These are phyloP conservation scores for Neonectria hederae DNA, from an alignment of 2,329 filamentous ascomycete genomes.

Conservation along the genomic window DNA sequence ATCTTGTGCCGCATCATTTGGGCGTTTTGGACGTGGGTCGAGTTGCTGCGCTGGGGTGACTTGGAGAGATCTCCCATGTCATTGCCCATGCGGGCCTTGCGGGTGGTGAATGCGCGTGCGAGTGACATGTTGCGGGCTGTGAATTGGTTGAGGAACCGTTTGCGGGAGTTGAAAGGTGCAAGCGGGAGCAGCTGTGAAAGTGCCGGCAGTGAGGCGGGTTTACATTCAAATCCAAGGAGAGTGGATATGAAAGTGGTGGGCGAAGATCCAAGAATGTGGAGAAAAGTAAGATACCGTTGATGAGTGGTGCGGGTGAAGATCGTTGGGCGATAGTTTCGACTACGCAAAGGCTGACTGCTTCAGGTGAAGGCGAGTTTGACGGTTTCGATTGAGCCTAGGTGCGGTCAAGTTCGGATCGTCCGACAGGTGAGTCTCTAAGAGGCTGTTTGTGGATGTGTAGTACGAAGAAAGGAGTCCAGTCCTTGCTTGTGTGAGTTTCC, in stretches of 20 bases:
- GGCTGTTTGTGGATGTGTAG: constrained; percentile 25
- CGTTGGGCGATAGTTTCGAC: constrained; percentile 32
- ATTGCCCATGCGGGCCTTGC: constrained; percentile 65
- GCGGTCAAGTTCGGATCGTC: constrained; percentile 3
- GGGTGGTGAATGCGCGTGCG: constrained; percentile 76
- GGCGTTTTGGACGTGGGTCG: constrained; percentile 54
- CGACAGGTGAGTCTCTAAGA: constrained; percentile 1
- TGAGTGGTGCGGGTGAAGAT: constrained; percentile 4
- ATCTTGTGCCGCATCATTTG: constrained; percentile 73
- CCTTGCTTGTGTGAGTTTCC: constrained; percentile 35
- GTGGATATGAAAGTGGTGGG: not conserved
- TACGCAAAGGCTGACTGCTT: constrained; percentile 30
- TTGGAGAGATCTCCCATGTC: constrained; percentile 55
- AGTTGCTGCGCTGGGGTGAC: constrained; percentile 60
- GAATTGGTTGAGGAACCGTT: not conserved
- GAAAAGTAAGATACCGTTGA: constrained; percentile 6
- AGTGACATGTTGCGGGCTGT: constrained; percentile 58
- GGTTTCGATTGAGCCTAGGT: constrained; percentile 28
- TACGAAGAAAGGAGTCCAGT: constrained; percentile 42
- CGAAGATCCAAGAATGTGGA: constrained; percentile 9
- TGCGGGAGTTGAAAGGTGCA: constrained; percentile 18
- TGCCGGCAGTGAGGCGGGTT: constrained; percentile 3
- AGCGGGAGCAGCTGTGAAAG: not conserved
- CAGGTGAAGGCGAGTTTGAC: constrained; percentile 21
- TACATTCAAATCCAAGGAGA: constrained; percentile 7